These are phyloP conservation scores for Geosmithia putterillii DNA, from an alignment of 2,329 filamentous ascomycete species.

Conservation along the genomic window DNA sequence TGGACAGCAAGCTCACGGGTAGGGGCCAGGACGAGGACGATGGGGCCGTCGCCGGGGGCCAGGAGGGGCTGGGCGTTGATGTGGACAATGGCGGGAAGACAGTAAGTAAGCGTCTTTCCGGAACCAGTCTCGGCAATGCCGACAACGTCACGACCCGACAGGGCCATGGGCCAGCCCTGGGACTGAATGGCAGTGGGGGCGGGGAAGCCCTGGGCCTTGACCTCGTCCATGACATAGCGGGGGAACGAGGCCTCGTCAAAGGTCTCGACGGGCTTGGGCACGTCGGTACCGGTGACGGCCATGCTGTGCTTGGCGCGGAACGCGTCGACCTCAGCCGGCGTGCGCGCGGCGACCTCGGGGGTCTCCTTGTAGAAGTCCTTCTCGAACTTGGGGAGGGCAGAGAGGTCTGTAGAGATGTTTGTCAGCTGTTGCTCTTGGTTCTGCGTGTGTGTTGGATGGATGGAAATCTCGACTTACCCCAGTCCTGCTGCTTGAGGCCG, in stretches of 20 bases:
- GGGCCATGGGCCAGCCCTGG: conserved; percentile 97
- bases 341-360: conserved; percentile 61
- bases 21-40: conserved; percentile 89
- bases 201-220: conserved; percentile 94
- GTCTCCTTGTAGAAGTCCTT: conserved; percentile 99
- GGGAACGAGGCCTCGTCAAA: conserved; percentile 98
- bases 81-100: conserved; percentile 94
- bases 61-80: conserved; percentile 98
- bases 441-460: no score
- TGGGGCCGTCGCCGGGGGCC: conserved; percentile 87
- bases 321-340: conserved; percentile 67
- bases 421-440: no score
- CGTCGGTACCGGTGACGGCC: conserved; percentile 63
- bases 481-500: conserved; percentile 76
- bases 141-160: conserved; percentile 94
- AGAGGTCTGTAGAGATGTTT: conserved; percentile 45
- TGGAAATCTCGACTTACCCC: conserved; percentile 49
- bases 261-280: conserved; percentile 89
- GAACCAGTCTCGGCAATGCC: conserved; percentile 99
- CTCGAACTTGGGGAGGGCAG: conserved; percentile 83
- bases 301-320: conserved; percentile 84
- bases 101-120: conserved; percentile 98
- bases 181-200: conserved; percentile 94
- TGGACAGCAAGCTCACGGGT: conserved; percentile 97
- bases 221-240: conserved; percentile 92